Evolutionary conservation across 1,284 basidiomycete genomes (phyloP).

Genomic region (Acaromyces ingoldii): DNA sequence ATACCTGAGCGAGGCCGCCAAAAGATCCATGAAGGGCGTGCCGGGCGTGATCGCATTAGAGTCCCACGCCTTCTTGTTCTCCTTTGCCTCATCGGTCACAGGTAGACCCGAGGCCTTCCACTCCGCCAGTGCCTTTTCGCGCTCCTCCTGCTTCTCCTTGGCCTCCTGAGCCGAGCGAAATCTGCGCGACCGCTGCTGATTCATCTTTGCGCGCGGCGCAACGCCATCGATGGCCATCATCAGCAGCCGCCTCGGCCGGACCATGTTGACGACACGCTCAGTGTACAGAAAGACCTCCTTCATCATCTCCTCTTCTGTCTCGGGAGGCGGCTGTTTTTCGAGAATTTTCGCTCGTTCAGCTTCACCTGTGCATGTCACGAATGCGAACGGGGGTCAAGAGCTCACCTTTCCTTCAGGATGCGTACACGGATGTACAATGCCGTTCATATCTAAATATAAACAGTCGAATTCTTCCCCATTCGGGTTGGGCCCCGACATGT

Average conservation of each 20-base stretch:
- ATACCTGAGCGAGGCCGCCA: conserved; percentile 82
- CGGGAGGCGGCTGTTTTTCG: conserved; percentile 62
- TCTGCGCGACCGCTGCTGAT: conserved; percentile 91
- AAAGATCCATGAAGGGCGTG: conserved; percentile 94
- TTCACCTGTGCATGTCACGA: too few relatives aligned
- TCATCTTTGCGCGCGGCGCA: conserved; percentile 98
- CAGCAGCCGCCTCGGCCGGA: conserved; percentile 81
- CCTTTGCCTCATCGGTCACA: conserved; percentile 73
- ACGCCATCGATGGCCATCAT: conserved; percentile 99
- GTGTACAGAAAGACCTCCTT: conserved; percentile 95
- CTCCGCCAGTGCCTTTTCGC: conserved; percentile 70
- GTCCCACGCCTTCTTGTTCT: conserved; percentile 81
- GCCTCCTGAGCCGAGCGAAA: conserved; percentile 94
- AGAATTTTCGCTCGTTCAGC: background rate
- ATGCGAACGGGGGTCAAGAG: too few relatives aligned
- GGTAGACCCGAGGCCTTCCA: conserved; percentile 85
- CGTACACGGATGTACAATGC: conserved; percentile 79
- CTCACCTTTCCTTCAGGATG: conserved; percentile 65
- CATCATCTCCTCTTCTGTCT: conserved; percentile 99
- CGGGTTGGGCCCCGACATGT: conserved; percentile 82
- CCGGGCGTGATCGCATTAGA: conserved; percentile 96
- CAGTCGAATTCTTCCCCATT: conserved; percentile 95
- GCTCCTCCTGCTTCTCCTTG: conserved; percentile 82
- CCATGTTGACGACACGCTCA: conserved; percentile 92
- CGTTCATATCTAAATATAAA: conserved; percentile 65